phyloP scores from a whole-genome alignment of 1,284 basidiomycete genomes.

The Sporisorium graminicola region DNA sequence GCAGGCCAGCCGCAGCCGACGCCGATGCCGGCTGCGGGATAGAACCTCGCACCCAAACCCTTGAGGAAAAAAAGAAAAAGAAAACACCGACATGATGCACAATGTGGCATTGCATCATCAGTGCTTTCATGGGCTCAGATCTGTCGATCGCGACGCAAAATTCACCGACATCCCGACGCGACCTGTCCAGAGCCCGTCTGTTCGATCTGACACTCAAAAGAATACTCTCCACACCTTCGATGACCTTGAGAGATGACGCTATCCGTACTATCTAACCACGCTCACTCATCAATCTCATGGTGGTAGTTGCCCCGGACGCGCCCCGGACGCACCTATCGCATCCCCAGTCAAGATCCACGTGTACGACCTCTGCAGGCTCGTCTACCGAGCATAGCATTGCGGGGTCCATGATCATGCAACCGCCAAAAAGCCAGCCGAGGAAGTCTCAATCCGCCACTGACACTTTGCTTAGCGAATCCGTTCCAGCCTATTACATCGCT shows the following conservation, averaged over 20 bases:
- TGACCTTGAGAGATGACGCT: background rate
- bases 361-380: background rate
- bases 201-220: background rate
- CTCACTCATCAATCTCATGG: conserved; percentile 5
- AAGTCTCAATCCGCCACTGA: conserved; percentile 1
- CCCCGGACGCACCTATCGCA: no score
- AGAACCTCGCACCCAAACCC: no score
- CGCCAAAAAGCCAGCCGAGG: background rate
- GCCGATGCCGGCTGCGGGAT: conserved; percentile 8
- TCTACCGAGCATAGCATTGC: conserved; percentile 1
- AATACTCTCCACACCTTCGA: background rate
- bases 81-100: no score
- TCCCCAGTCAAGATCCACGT: background rate
- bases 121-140: background rate
- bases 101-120: conserved; percentile 15
- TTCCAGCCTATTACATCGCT: background rate
- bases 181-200: no score
- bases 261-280: background rate
- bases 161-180: background rate
- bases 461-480: background rate
- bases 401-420: background rate
- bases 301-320: background rate
- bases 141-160: background rate
- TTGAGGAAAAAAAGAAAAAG: no score
- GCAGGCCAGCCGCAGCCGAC: no score